Evolutionary conservation across 2,329 filamentous ascomycete genomes (phyloP).

Genomic region (Calycina herbarum): DNA sequence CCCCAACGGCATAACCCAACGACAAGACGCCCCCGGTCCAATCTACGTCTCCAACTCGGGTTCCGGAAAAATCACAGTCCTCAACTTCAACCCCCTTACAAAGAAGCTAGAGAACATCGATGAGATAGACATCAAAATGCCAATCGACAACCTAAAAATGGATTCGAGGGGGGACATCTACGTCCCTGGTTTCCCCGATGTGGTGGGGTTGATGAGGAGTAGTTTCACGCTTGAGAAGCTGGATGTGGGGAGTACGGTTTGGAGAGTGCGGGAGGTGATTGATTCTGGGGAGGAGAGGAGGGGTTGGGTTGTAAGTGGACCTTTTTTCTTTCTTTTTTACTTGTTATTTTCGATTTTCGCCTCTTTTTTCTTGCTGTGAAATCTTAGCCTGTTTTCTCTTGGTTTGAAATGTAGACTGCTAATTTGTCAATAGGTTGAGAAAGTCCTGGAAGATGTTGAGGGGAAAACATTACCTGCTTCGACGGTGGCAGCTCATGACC

Average conservation of each 20-base stretch:
- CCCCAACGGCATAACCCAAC: conserved; percentile 37
- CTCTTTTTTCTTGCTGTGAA: too few relatives aligned
- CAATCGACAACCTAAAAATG: conserved; percentile 38
- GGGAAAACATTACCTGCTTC: conserved; percentile 27
- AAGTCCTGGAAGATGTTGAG: conserved; percentile 38
- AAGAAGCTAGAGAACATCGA: conserved; percentile 19
- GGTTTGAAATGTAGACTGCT: too few relatives aligned
- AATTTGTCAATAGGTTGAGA: conserved; percentile 23
- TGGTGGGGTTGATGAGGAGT: conserved; percentile 25
- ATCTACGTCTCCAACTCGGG: conserved; percentile 35
- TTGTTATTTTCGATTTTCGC: too few relatives aligned
- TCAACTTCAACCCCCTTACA: conserved; percentile 8
- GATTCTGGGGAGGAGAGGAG: conserved; percentile 1
- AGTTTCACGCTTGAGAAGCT: conserved; percentile 22
- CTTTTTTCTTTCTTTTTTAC: not conserved
- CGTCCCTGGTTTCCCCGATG: conserved; percentile 36
- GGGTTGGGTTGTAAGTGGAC: too few relatives aligned
- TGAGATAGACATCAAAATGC: conserved; percentile 34
- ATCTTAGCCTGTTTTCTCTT: too few relatives aligned
- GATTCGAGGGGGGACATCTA: conserved; percentile 38
- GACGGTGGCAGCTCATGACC: conserved; percentile 33
- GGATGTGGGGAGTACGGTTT: conserved; percentile 26
- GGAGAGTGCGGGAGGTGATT: conserved; percentile 22
- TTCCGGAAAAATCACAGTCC: conserved; percentile 33
- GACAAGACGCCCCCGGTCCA: conserved; percentile 28